Evolutionary conservation across 192 early-diverging fungal genomes (phyloP).

Genomic region (Geosiphon pyriformis): DNA sequence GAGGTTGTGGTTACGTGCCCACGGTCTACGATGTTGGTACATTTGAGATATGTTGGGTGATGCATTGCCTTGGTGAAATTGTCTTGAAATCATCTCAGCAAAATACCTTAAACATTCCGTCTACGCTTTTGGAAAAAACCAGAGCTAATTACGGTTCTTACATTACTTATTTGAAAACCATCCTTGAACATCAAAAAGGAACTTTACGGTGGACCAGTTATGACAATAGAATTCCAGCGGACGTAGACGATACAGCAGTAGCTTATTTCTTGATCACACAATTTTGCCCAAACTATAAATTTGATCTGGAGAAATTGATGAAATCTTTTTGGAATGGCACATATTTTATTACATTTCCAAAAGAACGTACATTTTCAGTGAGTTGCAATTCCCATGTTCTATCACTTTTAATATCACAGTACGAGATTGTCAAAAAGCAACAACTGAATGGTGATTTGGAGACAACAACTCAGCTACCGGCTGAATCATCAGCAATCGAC

Average conservation of each 20-base stretch:
- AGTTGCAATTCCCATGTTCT: slow-evolving; percentile 9
- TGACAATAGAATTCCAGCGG: slow-evolving; percentile 14
- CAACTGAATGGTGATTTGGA: not conserved
- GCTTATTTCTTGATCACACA: not conserved
- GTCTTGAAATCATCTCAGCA: not conserved
- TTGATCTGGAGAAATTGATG: not conserved
- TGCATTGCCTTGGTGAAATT: slow-evolving; percentile 1
- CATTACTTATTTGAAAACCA: not conserved
- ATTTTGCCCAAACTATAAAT: not conserved
- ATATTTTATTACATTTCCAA: slow-evolving; percentile 11
- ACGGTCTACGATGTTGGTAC: slow-evolving; percentile 6
- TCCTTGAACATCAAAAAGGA: not conserved
- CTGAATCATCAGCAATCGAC: not conserved
- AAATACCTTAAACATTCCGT: not conserved
- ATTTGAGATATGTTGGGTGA: slow-evolving; percentile 15
- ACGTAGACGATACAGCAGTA: not conserved
- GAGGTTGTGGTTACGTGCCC: slow-evolving; percentile 1
- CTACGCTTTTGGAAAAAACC: not conserved
- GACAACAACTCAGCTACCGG: not conserved
- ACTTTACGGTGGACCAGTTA: slow-evolving; percentile 10
- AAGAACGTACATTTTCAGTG: slow-evolving; percentile 3
- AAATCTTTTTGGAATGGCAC: slow-evolving; percentile 6
- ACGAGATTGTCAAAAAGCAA: not conserved
- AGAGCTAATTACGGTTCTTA: not conserved
- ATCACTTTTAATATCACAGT: not conserved